Conservation (phyloP, 129 eudicot genomes). For the Saposhnikovia divaricata region DNA sequence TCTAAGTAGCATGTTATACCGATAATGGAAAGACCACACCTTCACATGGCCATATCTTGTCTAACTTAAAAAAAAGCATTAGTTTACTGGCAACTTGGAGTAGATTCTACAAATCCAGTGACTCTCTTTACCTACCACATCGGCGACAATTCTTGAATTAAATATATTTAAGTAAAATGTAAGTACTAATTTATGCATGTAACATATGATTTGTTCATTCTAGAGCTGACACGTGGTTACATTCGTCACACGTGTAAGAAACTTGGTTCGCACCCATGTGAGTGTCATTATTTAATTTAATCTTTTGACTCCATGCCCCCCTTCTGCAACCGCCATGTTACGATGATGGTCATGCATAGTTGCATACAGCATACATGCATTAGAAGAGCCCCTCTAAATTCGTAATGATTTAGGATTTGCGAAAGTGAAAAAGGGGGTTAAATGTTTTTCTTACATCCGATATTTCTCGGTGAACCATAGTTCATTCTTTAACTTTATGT, state of each 20-base stretch:
- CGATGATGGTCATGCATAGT: background rate
- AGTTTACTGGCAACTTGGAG: slow-evolving; percentile 1
- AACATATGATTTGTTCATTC: background rate
- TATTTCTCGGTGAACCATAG: no score
- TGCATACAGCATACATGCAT: background rate
- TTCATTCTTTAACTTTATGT: no score
- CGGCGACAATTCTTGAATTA: background rate
- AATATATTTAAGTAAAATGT: background rate
- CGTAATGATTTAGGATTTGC: no score
- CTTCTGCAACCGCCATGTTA: slow-evolving; percentile 1
- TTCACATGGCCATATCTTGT: slow-evolving; percentile 3
- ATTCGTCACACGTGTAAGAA: slow-evolving; percentile 2
- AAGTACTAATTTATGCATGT: background rate
- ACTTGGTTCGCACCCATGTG: background rate
- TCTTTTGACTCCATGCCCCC: background rate
- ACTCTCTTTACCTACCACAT: background rate
- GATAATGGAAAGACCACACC: slow-evolving; percentile 4
- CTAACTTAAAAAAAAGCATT: background rate
- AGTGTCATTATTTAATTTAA: background rate
- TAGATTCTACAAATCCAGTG: slow-evolving; percentile 7
- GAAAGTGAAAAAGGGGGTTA: no score
- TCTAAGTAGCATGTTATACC: background rate
- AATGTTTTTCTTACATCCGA: no score
- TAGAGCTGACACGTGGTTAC: background rate
- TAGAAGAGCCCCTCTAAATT: no score